Evolutionary conservation across 495 filamentous ascomycete species (phyloP), one percentile per base, ranked within the genome.

Genomic region (Daldinia caldariorum): DNA sequence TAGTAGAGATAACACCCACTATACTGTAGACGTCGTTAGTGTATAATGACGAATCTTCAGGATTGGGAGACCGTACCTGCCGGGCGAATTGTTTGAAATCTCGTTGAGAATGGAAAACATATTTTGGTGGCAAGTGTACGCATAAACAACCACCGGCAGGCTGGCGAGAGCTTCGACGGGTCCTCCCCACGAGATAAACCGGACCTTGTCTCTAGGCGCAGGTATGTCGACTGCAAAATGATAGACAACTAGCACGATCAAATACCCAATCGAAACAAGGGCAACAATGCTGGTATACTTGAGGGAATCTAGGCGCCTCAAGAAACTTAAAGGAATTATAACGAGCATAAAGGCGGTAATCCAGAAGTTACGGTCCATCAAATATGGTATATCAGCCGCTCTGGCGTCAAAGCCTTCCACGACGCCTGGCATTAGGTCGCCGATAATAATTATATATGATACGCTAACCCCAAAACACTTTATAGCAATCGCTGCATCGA

Each of bases 81-180:
- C 73, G 32, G 92, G 93, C 14, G 91, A 92, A 76, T 93, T 94
- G 77, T 97, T 90, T 58, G 83, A 80, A 71, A 98, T 94, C 81
- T 99, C 96, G 70, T 99, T 99, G 34, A 99, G 80, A 67, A 99
- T 94, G 0, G 96, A 97, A 75, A 99, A 99, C 95, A 99, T 99
- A 74, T 99, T 99, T 72, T 99, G 95, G 79, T 99, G 95, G 76
- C 96, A 99, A 4, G 95, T 99, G 79, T 97, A 99, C 18, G 95
- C 95, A 81, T 98, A 99, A 8, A 99, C 92, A 63, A 97, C 92
- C 45, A 99, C 92, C 0, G 95, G 96, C 64, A 99, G 89, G 68
- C 91, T 94, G 70, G 91, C 90, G 43, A 99, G 85, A 2, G 89
- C 88, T 20, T 91, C 86, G 39, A 97, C 84, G 14, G 90, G 83